Evolutionary conservation across 1,139 yeast species (phyloP).

Genomic region (Pichia sp.): DNA sequence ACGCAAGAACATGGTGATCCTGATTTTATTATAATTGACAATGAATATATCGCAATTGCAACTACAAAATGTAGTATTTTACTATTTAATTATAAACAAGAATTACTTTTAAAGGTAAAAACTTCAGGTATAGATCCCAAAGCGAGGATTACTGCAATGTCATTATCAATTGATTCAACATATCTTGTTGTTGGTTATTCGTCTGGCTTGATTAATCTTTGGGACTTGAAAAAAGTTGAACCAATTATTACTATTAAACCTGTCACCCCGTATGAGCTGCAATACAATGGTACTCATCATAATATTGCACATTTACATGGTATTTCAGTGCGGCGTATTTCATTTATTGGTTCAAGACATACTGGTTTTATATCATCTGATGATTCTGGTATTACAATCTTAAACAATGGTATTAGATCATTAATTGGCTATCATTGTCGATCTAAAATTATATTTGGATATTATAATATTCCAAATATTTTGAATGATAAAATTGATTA

Average conservation of each 20-base stretch:
- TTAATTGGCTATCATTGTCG: slow-evolving; percentile 45
- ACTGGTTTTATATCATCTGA: slow-evolving; percentile 57
- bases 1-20: slow-evolving; percentile 44
- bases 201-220: slow-evolving; percentile 40
- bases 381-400: slow-evolving; percentile 49
- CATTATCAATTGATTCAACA: slow-evolving; percentile 44
- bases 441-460: slow-evolving; percentile 51
- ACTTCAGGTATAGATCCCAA: slow-evolving; percentile 14
- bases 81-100: slow-evolving; percentile 60
- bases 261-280: slow-evolving; percentile 20
- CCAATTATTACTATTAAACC: slow-evolving; percentile 33
- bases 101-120: slow-evolving; percentile 17
- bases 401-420: slow-evolving; percentile 53
- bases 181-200: slow-evolving; percentile 42
- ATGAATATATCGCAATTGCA: slow-evolving; percentile 50
- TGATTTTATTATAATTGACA: slow-evolving; percentile 41
- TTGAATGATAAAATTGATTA: slow-evolving; percentile 6
- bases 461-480: slow-evolving; percentile 28
- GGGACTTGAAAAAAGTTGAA: slow-evolving; percentile 36
- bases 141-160: slow-evolving; percentile 29
- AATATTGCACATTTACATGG: slow-evolving; percentile 50
- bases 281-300: slow-evolving; percentile 23
- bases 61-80: slow-evolving; percentile 54
- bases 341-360: slow-evolving; percentile 51
- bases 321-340: slow-evolving; percentile 41